Conservation (phyloP, 768 basidiomycete species). For the Mycena maculata region DNA sequence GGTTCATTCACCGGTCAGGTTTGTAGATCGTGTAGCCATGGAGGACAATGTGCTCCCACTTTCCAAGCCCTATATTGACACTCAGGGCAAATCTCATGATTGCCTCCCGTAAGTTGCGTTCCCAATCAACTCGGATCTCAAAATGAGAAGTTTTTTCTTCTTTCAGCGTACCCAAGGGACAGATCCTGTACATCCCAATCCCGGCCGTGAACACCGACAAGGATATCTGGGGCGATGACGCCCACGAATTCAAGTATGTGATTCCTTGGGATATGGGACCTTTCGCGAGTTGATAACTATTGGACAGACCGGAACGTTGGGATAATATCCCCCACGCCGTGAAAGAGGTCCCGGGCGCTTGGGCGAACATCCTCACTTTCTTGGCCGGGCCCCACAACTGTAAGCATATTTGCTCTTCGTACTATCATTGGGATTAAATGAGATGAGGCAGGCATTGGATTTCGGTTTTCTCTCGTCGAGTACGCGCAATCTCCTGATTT, state of each 20-base stretch:
- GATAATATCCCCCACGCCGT: neutral
- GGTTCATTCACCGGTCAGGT: constrained; percentile 39
- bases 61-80: constrained; percentile 36
- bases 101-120: constrained; percentile 3
- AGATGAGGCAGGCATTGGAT: constrained; percentile 60
- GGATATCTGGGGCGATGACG: constrained; percentile 44
- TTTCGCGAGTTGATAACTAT: neutral
- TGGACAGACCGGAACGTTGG: neutral
- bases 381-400: no score
- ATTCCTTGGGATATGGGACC: no score
- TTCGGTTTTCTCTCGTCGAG: constrained; percentile 49
- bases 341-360: neutral
- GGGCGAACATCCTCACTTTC: neutral
- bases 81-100: constrained; percentile 36
- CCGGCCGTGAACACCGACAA: constrained; percentile 37
- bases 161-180: constrained; percentile 38
- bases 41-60: constrained; percentile 45
- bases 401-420: no score
- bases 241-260: constrained; percentile 43
- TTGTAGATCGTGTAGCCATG: constrained; percentile 39
- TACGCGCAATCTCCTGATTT: no score
- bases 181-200: constrained; percentile 45
- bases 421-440: no score
- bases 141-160: no score
- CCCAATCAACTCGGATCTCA: no score